Evolutionary conservation across 331 rosid genomes (phyloP).

Genomic region (Malus hybrid): DNA sequence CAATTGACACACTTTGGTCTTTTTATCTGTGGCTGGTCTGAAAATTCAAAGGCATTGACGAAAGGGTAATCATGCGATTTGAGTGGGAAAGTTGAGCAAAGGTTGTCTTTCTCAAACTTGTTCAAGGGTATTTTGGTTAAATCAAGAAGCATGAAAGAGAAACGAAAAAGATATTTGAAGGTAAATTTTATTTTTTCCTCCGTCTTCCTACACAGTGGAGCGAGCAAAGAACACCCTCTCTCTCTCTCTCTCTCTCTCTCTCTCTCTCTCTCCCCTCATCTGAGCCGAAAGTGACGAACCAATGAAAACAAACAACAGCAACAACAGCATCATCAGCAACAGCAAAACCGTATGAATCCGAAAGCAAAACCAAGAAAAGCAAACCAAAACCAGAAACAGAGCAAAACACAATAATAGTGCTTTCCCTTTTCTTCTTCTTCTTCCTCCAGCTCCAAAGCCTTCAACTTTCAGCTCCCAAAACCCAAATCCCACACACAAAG

Average conservation of each 20-base stretch:
- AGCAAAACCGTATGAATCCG: constrained; percentile 21
- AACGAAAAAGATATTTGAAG: not conserved
- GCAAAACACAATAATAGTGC: not conserved
- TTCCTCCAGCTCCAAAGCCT: constrained; percentile 3
- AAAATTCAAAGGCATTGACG: not conserved
- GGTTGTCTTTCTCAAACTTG: too few relatives aligned
- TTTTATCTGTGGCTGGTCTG: not conserved
- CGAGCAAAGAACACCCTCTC: constrained; percentile 3
- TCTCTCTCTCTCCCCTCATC: not conserved
- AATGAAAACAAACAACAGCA: constrained; percentile 35
- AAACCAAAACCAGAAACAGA: constrained; percentile 8
- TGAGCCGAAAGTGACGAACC: constrained; percentile 91
- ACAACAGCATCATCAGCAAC: constrained; percentile 28
- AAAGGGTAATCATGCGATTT: not conserved
- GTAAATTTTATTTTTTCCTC: not conserved
- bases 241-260: not conserved
- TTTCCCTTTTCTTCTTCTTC: not conserved
- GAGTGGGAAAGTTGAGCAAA: too few relatives aligned
- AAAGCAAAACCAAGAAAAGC: constrained; percentile 5
- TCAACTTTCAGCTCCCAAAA: not conserved
- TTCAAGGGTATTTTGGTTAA: constrained; percentile 29
- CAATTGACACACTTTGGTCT: not conserved
- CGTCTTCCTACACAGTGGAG: constrained; percentile 34
- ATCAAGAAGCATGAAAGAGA: not conserved
- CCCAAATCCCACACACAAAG: constrained; percentile 1